Conservation (phyloP, 208 protist genomes). For the Trypanosoma congolense region DNA sequence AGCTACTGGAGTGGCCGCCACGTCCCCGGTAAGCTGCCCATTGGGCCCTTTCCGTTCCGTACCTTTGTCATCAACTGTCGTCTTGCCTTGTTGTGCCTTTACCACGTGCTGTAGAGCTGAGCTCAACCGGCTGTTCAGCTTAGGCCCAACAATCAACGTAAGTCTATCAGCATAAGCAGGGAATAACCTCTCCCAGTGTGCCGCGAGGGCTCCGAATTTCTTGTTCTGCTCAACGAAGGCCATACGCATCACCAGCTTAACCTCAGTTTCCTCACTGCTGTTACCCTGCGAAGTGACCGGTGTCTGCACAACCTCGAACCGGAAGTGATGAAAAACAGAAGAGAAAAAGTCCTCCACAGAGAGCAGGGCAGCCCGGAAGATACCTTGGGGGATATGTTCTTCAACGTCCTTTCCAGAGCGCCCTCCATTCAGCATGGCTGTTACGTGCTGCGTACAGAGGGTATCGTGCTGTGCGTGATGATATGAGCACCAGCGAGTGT, state of each 20-base stretch:
- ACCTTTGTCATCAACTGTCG: not conserved
- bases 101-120: conserved; percentile 4
- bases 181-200: conserved; percentile 16
- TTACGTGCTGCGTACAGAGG: conserved; percentile 77
- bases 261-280: conserved; percentile 20
- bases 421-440: conserved; percentile 53
- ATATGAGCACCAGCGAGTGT: conserved; percentile 61
- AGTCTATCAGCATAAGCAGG: conserved; percentile 17
- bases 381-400: conserved; percentile 47
- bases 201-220: conserved; percentile 27
- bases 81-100: not conserved
- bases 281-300: conserved; percentile 6
- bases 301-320: conserved; percentile 26
- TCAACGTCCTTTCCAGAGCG: conserved; percentile 39
- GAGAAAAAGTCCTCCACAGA: conserved; percentile 54
- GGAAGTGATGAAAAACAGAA: conserved; percentile 64
- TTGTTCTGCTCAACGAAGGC: conserved; percentile 34
- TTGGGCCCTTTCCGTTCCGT: not conserved
- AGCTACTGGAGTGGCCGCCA: conserved; percentile 2
- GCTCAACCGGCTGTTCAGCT: conserved; percentile 7
- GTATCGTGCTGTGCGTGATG: conserved; percentile 73
- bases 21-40: not conserved
- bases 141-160: conserved; percentile 4
- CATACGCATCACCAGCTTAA: conserved; percentile 48
- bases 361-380: conserved; percentile 53